Base-by-base conservation (phyloP, 495 filamentous ascomycete species). In the Tuber indicum region DNA sequence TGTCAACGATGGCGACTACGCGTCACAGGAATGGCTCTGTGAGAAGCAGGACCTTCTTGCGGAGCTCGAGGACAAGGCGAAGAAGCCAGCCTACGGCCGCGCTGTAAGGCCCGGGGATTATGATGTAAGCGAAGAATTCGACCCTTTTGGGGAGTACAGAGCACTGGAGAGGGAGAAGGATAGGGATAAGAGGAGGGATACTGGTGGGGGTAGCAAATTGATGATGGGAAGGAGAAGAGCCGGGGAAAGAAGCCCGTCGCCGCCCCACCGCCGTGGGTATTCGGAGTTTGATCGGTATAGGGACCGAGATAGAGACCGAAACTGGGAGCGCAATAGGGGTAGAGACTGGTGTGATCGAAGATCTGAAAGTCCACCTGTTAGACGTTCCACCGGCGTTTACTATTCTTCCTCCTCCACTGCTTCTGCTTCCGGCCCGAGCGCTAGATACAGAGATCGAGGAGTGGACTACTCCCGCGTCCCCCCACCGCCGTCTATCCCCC, bases 11-110 rank as follows among this genome's bases (percentile, higher is more conserved):
- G 72, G 74, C 14, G 76, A 58, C n/a, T 75, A 76, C 39, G 72
- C 75, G 69, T 74, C 76, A 4, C 78, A 80, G 73, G 78, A 80
- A 36, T 80, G 78, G 78, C 77, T 80, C 23, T 75, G 79, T 32
- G 75, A 44, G 17, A 73, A 76, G 70, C 73, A 62, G 41, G 78
- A 80, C 71, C 79, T 71, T 49, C 78, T 80, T 32, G 71, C 58
- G 43, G 74, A 76, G 47, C 71, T 80, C 19, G 58, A 66, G 26
- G 14, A 17, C 12, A 19, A 46, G 26, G 49, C 45, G 43, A 76
- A 72, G 49, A 66, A 17, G 4, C 58, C 58, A 12, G 26, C 3
- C 32, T 66, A 66, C 26, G 58, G 58, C 26, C 58, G 58, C 26
- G 58, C 58, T 26, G 26, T 66, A n/a, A 66, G 26, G 58, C 14